Conservation (phyloP, 768 basidiomycete genomes). For the Polyporus arcularius region DNA sequence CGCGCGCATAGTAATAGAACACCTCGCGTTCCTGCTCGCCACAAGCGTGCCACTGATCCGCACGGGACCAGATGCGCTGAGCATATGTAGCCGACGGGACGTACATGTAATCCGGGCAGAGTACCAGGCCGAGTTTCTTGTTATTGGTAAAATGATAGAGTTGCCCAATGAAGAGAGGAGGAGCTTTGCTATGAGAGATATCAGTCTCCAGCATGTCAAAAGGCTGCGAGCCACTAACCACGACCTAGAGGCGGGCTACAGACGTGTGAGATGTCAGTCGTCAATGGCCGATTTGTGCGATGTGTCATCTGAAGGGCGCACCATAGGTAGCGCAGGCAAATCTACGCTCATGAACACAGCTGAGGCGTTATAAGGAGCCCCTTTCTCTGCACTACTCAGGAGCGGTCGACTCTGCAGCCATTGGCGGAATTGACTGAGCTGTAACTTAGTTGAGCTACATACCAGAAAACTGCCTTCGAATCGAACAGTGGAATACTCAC, state of each 20-base stretch:
- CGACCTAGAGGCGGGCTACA: neutral
- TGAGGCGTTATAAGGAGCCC: neutral
- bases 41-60: neutral
- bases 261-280: neutral
- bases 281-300: neutral
- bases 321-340: neutral
- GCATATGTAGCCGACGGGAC: neutral
- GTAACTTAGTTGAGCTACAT: neutral
- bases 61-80: neutral
- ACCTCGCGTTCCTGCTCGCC: conserved; percentile 4
- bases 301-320: neutral
- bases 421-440: neutral
- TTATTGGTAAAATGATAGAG: neutral
- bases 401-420: neutral
- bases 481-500: neutral
- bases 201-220: neutral
- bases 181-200: neutral
- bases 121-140: neutral
- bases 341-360: neutral
- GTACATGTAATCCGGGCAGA: neutral
- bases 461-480: no score
- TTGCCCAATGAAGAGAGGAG: neutral
- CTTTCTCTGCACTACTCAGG: neutral
- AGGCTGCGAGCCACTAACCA: neutral
- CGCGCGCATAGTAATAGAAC: neutral